Evolutionary conservation across 2,329 filamentous ascomycete genomes (phyloP).

Genomic region (Endocalyx cinctus): DNA sequence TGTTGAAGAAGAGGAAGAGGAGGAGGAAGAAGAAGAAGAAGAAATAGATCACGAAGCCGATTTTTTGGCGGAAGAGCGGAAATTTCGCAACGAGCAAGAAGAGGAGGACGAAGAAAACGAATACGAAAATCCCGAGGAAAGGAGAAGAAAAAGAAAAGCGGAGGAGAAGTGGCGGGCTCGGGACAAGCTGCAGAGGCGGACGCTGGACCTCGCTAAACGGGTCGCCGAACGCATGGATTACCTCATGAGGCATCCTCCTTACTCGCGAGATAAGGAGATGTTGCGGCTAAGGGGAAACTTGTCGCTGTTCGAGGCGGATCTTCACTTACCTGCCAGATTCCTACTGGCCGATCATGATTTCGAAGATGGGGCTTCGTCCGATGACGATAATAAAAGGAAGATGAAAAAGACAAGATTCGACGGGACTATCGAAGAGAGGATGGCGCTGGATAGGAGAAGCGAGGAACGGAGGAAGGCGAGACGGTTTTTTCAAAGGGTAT

Average conservation of each 20-base stretch:
- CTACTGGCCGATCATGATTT: conserved; percentile 4
- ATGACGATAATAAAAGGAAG: conserved; percentile 20
- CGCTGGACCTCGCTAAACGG: conserved; percentile 54
- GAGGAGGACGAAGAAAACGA: conserved; percentile 12
- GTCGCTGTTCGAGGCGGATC: conserved; percentile 69
- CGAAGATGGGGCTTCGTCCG: conserved; percentile 10
- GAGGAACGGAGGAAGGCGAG: conserved; percentile 34
- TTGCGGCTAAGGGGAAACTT: conserved; percentile 70
- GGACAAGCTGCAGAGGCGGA: conserved; percentile 41
- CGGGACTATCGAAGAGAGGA: conserved; percentile 23
- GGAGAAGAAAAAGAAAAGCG: conserved; percentile 7
- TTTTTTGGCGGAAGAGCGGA: background rate
- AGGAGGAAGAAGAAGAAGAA: conserved; percentile 13
- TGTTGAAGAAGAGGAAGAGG: conserved; percentile 13
- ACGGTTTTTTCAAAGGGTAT: conserved; percentile 33
- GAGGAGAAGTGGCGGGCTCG: conserved; percentile 16
- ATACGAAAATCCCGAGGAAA: conserved; percentile 15
- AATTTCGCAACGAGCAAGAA: conserved; percentile 8
- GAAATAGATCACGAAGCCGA: conserved; percentile 6
- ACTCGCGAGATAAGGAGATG: conserved; percentile 61
- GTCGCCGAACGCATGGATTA: conserved; percentile 68
- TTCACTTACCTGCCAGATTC: conserved; percentile 44
- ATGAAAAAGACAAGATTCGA: conserved; percentile 12
- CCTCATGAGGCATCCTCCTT: conserved; percentile 65
- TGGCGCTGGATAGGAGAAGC: conserved; percentile 20